phyloP scores from a whole-genome alignment of 1,284 basidiomycete genomes.

The Malassezia furfur region DNA sequence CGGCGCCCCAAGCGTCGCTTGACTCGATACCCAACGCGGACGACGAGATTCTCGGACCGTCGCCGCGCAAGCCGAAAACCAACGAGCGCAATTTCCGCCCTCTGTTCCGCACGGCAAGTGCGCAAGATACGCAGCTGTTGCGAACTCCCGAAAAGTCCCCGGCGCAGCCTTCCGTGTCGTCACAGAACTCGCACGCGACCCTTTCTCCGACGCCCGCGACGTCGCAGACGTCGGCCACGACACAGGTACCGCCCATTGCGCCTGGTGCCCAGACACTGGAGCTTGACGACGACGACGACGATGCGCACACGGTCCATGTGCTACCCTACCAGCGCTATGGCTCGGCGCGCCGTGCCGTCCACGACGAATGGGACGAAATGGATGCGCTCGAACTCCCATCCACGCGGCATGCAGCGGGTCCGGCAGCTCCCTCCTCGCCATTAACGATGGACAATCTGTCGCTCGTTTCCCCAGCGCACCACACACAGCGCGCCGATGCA shows the following conservation, averaged over 20 bases:
- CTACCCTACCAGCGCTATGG: slow-evolving; percentile 15
- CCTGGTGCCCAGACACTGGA: not conserved
- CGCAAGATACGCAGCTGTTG: not conserved
- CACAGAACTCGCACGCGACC: not conserved
- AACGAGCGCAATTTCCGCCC: slow-evolving; percentile 2
- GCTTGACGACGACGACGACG: not conserved
- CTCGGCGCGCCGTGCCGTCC: not conserved
- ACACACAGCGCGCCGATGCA: not conserved
- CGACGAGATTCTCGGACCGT: slow-evolving; percentile 10
- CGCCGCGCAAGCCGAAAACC: slow-evolving; percentile 1
- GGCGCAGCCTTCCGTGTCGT: not conserved
- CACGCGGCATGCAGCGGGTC: not conserved
- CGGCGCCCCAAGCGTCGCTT: not conserved
- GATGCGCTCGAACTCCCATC: not conserved
- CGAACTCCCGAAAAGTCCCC: not conserved
- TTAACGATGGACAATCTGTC: not conserved
- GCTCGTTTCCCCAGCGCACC: not conserved
- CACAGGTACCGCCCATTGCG: not conserved
- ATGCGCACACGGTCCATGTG: not conserved
- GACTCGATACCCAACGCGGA: not conserved
- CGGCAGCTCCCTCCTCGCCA: not conserved
- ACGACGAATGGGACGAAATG: not conserved
- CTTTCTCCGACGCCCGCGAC: not conserved
- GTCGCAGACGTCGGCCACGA: slow-evolving; percentile 1
- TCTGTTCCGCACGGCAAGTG: slow-evolving; percentile 2